These are phyloP conservation scores for Arthroderma uncinatum DNA, from an alignment of 2,329 filamentous ascomycete species.

Conservation along the genomic window DNA sequence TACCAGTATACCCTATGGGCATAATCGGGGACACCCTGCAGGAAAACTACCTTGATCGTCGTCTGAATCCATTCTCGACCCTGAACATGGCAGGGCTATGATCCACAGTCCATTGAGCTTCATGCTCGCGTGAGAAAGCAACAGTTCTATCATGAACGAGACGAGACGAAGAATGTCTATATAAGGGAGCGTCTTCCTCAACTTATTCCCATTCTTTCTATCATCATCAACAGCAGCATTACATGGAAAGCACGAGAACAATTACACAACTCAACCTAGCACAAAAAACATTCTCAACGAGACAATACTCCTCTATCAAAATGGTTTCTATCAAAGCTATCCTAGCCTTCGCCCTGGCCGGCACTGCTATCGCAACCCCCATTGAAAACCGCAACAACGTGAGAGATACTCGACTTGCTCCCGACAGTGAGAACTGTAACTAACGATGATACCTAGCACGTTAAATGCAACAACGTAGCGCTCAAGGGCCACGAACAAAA, in stretches of 20 bases:
- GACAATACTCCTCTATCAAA: not conserved
- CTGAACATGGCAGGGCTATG: not conserved
- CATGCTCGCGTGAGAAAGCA: not conserved
- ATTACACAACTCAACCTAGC: not conserved
- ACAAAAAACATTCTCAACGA: not conserved
- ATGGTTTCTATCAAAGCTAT: constrained; percentile 4
- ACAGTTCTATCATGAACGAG: not conserved
- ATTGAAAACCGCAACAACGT: not conserved
- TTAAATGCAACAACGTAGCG: not conserved
- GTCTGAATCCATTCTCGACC: not conserved
- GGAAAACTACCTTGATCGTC: not conserved
- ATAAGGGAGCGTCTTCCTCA: not conserved
- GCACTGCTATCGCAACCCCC: not conserved
- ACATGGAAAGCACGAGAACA: not conserved
- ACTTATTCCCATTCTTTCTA: not conserved
- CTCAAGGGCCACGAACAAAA: not conserved
- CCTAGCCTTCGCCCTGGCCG: not conserved
- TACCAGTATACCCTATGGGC: not conserved
- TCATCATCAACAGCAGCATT: not conserved
- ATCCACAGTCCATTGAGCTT: not conserved
- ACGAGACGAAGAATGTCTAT: not conserved
- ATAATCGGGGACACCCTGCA: not conserved
- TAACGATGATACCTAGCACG: not conserved
- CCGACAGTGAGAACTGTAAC: not conserved
- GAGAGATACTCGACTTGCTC: not conserved